Percentiles rank a stretch among this genome's conserved stretches.
Conservation (phyloP, 768 basidiomycete genomes). For the Lyophyllum decastes region DNA sequence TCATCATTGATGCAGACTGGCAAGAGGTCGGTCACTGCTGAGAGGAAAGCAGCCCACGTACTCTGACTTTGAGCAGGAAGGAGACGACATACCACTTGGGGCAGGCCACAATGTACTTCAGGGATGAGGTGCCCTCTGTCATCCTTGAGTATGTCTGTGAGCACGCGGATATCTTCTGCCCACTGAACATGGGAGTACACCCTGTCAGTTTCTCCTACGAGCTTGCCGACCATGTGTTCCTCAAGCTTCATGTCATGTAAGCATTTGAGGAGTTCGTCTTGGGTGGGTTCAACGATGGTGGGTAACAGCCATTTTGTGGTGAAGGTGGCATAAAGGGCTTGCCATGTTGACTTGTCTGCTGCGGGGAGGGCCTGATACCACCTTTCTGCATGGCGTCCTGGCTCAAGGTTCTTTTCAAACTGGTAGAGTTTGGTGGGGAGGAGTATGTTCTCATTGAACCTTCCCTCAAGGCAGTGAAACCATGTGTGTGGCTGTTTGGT, state of each 20-base stretch:
- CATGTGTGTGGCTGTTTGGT: conserved; percentile 1
- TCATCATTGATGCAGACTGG: not conserved
- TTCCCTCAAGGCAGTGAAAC: not conserved
- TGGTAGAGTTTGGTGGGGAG: not conserved
- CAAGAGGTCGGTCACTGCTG: not conserved
- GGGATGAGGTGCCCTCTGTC: not conserved
- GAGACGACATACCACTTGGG: not conserved
- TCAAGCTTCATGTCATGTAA: not conserved
- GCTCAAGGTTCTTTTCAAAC: not conserved
- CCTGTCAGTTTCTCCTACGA: not conserved
- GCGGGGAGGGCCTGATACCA: not conserved
- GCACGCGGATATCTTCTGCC: not conserved
- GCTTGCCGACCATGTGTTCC: not conserved
- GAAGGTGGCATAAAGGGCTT: not conserved
- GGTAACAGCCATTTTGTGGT: not conserved
- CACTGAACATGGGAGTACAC: conserved; percentile 1
- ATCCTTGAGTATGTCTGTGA: not conserved
- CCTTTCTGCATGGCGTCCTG: not conserved
- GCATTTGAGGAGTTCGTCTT: not conserved
- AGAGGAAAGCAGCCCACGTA: not conserved
- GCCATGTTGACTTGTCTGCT: not conserved
- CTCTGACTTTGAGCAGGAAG: not conserved
- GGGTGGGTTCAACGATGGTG: not conserved
- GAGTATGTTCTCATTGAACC: not conserved
- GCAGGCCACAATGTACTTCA: not conserved